A percentile compares a stretch with the other conserved stretches of the same genome.
Conservation (phyloP, 495 filamentous ascomycete species). For the Entonaema liquescens region DNA sequence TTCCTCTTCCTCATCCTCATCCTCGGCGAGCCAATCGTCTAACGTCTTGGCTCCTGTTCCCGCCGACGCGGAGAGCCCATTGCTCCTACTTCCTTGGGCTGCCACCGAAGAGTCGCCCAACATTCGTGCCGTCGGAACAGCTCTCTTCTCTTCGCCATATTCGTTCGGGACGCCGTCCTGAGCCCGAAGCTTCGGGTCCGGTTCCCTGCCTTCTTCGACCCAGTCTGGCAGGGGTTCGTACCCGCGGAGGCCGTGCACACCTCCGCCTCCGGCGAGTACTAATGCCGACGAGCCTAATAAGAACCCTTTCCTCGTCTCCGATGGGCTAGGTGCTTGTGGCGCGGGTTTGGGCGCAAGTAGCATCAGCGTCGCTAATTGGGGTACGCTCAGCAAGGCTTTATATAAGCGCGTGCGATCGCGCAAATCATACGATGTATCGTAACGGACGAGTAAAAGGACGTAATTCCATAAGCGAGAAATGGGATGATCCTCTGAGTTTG, state of each 20-base stretch:
- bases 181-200: constrained; percentile 77
- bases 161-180: constrained; percentile 45
- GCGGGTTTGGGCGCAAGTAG: constrained; percentile 94
- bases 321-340: constrained; percentile 84
- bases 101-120: constrained; percentile 64
- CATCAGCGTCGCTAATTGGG: constrained; percentile 88
- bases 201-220: constrained; percentile 83
- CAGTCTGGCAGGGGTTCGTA: constrained; percentile 83
- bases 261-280: constrained; percentile 78
- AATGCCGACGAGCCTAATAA: constrained; percentile 84
- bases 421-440: constrained; percentile 93
- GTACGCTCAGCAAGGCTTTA: constrained; percentile 78
- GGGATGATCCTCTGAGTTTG: constrained; percentile 67
- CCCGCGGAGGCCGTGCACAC: constrained; percentile 73
- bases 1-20: constrained; percentile 56
- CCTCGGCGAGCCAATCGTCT: constrained; percentile 88
- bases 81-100: constrained; percentile 45
- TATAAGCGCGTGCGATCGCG: constrained; percentile 90
- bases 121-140: constrained; percentile 68
- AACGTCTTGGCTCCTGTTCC: constrained; percentile 72
- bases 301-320: constrained; percentile 77
- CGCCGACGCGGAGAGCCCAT: constrained; percentile 60
- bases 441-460: constrained; percentile 82
- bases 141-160: constrained; percentile 52
- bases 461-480: constrained; percentile 84